Base-by-base conservation (phyloP, 2,329 filamentous ascomycete genomes). In the Cladosporium sp. region DNA sequence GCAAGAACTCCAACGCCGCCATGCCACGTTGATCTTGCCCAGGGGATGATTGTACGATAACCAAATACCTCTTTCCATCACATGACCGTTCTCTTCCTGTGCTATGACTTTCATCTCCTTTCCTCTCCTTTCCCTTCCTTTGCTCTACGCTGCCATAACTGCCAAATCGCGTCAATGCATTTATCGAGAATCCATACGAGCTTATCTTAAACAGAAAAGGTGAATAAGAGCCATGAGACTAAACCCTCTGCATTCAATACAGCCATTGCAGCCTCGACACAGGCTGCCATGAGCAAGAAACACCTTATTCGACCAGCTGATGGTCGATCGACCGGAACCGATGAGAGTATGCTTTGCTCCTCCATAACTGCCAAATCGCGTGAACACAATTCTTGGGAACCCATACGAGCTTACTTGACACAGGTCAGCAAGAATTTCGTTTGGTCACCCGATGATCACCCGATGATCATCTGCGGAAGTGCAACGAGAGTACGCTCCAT, bases 1-100 rank as follows among this genome's bases (percentile, higher is more conserved):
- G 72, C 61, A 76, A 75, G 67, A 76, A 77, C 62, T 73, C 72
- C 82, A 84, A 76, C 75, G 72, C 78, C 14, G 69, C 70, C 53
- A 75, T 75, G 73, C 72, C 72, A 31, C 66, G 73, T 67, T 76
- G 74, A 68, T 67, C 55, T n/a, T 52, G 21, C 28, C 31, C 59
- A 26, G 35, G 61, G 61, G 61, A 55, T 23, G 61, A 63, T 35
- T 63, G 61, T 63, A 63, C 50, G 61, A 63, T 63, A 63, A 35
- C 31, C 31, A 37, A n/a, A 63, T 63, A 63, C 33, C 50, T 50
- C 40, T 21, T 37, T 29, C 26, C 58, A 61, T 50, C 58, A 61
- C 40, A 61, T 50, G 58, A 61, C 40, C 44, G 11, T 44, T 26
- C 31, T 60, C 49, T 18, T 40, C 31, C 26, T 11, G 11, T 11